Base-by-base conservation (phyloP, 495 filamentous ascomycete species). In the Sordaria brevicollis region DNA sequence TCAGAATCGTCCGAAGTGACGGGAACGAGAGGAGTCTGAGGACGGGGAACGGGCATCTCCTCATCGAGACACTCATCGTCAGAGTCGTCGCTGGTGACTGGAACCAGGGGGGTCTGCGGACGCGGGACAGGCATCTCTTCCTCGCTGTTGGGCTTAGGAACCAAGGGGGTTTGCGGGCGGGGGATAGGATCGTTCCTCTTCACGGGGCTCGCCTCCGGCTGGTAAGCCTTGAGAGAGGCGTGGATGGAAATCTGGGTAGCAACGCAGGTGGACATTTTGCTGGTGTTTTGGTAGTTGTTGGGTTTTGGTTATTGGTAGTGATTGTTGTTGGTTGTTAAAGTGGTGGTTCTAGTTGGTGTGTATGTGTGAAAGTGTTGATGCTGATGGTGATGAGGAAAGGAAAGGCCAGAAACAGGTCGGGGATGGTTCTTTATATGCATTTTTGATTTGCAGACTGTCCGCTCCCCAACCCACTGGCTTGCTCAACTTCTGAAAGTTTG, bases 401-500 rank as follows among this genome's bases (percentile, higher is more conserved):
- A 25, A 62, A 31, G 49, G 5, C 49, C 49, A 62, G 25, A 3
- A 31, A 62, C 25, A 62, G 49, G 49, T 31, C 49, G 25, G 49
- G 49, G 33, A 31, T 7, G 5, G 49, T 25, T 31, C 5, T 5
- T 62, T 62, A 31, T 62, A 62, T 62, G 49, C 49, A 62, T 29
- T 62, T 31, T 31, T 21, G 25, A 31, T 21, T 31, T 29, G 25
- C 25, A 31, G 13, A 62, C 13, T 62, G 25, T 31, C 13, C 25
- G 4, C 5, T 31, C 1, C 1, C 13, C 8, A 13, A 1, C 11
- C 17, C 13, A 0, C 2, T 0, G 5, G 49, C 2, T 0, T 8
- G 13, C 25, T 1, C 49, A 33, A 62, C 2, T n/a, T 62, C 25
- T 62, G 49, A 15, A 62, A 25, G 49, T 8, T 7, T 62, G 49